Percentiles rank a stretch among this genome's conserved stretches.
These are phyloP conservation scores for Luffa acutangula DNA, from an alignment of 306 rosid genomes.

Conservation along the genomic window DNA sequence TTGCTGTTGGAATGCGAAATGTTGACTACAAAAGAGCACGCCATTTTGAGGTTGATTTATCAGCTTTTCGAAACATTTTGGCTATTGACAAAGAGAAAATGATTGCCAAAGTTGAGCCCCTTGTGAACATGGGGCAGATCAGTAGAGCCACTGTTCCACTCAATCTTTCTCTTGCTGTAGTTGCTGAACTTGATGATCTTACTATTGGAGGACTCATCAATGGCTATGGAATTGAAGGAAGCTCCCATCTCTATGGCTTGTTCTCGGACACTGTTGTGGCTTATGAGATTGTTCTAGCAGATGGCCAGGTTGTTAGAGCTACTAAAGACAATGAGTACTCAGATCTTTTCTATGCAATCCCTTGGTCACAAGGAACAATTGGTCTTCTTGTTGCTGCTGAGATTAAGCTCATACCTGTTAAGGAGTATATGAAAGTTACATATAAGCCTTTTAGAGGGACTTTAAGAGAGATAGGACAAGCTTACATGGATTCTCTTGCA, in stretches of 20 bases:
- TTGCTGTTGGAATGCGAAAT: conserved; percentile 96
- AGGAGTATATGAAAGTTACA: conserved; percentile 87
- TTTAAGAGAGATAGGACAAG: conserved; percentile 74
- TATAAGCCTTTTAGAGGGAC: conserved; percentile 69
- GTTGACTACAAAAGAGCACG: conserved; percentile 97
- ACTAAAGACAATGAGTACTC: conserved; percentile 80
- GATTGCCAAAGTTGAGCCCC: conserved; percentile 89
- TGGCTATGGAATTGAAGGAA: conserved; percentile 96
- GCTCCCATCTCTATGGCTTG: conserved; percentile 83
- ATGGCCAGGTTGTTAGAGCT: conserved; percentile 83
- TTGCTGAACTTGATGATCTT: conserved; percentile 96
- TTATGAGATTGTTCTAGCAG: conserved; percentile 72
- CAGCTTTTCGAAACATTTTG: conserved; percentile 75
- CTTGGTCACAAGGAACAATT: conserved; percentile 98
- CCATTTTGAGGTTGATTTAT: conserved; percentile 86
- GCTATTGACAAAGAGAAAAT: conserved; percentile 63
- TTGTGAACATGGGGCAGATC: conserved; percentile 97
- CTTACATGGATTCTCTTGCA: conserved; percentile 67
- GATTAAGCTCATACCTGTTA: conserved; percentile 68
- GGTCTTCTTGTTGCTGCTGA: conserved; percentile 96
- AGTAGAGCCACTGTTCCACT: conserved; percentile 68
- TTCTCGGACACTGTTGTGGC: conserved; percentile 94
- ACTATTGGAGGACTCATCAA: conserved; percentile 98
- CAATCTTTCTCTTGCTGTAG: conserved; percentile 89
- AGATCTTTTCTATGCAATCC: conserved; percentile 82